These are phyloP conservation scores for Claviceps digitariae DNA, from an alignment of 2,329 filamentous ascomycete species.

Conservation along the genomic window DNA sequence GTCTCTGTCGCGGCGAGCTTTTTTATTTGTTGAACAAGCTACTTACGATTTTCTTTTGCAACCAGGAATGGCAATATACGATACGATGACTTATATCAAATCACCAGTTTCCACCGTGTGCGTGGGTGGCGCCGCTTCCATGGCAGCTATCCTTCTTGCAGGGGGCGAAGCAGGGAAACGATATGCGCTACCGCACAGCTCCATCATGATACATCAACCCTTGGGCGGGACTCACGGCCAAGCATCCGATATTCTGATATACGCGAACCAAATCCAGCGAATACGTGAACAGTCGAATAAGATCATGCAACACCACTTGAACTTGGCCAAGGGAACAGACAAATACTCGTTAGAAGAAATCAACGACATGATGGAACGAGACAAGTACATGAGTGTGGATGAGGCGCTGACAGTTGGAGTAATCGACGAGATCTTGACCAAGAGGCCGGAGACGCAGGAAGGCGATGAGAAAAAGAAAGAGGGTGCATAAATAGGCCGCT, in stretches of 20 bases:
- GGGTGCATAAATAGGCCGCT: not conserved
- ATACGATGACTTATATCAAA: conserved; percentile 96
- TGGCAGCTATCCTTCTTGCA: conserved; percentile 80
- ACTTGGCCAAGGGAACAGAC: conserved; percentile 58
- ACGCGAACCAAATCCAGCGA: conserved; percentile 89
- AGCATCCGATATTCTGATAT: conserved; percentile 79
- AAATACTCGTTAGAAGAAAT: conserved; percentile 72
- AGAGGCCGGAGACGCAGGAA: conserved; percentile 34
- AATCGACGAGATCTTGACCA: conserved; percentile 74
- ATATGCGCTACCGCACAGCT: conserved; percentile 81
- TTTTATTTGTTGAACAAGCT: not conserved
- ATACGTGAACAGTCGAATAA: conserved; percentile 75
- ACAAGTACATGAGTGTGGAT: conserved; percentile 81
- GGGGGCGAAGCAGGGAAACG: conserved; percentile 76
- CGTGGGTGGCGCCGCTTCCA: conserved; percentile 84
- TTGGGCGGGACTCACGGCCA: conserved; percentile 57
- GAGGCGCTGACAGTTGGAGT: conserved; percentile 86
- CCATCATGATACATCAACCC: conserved; percentile 96
- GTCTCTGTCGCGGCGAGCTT: conserved; percentile 1
- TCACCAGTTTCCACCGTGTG: conserved; percentile 91
- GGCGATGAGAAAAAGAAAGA: conserved; percentile 13
- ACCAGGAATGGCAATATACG: conserved; percentile 72
- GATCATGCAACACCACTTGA: conserved; percentile 81
- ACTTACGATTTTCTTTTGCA: not conserved
- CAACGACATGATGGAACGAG: conserved; percentile 90